Base-by-base conservation (phyloP, 495 filamentous ascomycete genomes). In the Podospora bellae-mahoneyi region DNA sequence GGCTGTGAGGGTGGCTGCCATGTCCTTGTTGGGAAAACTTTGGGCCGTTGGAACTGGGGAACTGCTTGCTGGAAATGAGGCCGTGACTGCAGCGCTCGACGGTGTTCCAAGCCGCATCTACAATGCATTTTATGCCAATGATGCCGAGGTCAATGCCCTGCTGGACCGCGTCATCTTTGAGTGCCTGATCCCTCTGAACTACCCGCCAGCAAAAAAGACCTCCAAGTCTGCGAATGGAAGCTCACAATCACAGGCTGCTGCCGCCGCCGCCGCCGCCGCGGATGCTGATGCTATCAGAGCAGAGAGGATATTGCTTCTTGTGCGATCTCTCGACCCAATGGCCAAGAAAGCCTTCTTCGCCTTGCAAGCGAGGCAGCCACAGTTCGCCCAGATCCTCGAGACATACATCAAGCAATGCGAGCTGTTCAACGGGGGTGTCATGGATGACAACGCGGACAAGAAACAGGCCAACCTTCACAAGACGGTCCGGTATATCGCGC, bases 11-110 rank as follows among this genome's bases (percentile, higher is more conserved):
- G 86, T 89, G 63, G 94, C 92, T 69, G 93, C 91, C 32, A 97
- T 96, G 88, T 89, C 86, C 48, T 84, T 93, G 32, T 79, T 98
- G 15, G 90, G 87, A 20, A 88, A 89, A 60, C 90, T 97, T 56
- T 99, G 95, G 95, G 95, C 90, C 13, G 93, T 94, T 62, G 94
- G 92, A 1, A 87, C 87, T 20, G 91, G 93, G 23, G 93, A 97
- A 68, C 90, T 99, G 69, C 89, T 91, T 56, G 87, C 88, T 57
- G 92, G 91, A 19, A 90, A 94, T 70, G 92, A 97, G 69, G 79
- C 85, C 7, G 88, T 96, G 18, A 84, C 83, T 5, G 81, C 86
- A 26, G 82, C 92, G 15, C 79, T 99, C 13, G 89, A 89, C 16
- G 89, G 88, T 60, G 91, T 93, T 57, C 94, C 95, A 15, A 89